These are phyloP conservation scores for Dactylis glomerata DNA, from an alignment of 176 grass and related monocot genomes.

Conservation along the genomic window DNA sequence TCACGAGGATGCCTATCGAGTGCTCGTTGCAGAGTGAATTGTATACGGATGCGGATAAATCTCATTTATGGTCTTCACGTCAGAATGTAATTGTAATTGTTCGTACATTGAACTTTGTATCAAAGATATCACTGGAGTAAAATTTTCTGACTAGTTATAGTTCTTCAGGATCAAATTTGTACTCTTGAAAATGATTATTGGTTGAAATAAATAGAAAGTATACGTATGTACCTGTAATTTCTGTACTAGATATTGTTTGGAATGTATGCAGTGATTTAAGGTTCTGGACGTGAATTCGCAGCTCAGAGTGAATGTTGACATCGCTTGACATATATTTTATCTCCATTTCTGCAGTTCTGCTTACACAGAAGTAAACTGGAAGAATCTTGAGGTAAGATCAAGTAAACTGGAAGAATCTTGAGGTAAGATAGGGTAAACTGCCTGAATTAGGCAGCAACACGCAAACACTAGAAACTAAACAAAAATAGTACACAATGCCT, in stretches of 20 bases:
- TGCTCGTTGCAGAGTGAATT: constrained; percentile 22
- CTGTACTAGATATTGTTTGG: not conserved
- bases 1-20: constrained; percentile 22
- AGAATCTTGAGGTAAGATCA: too few species aligned
- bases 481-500: too few species aligned
- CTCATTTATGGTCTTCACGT: constrained; percentile 7
- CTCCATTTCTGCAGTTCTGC: too few species aligned
- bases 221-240: not conserved
- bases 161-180: not conserved
- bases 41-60: constrained; percentile 37
- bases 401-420: too few species aligned
- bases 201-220: not conserved
- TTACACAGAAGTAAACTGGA: too few species aligned
- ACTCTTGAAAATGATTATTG: not conserved
- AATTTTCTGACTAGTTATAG: not conserved
- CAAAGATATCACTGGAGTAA: not conserved
- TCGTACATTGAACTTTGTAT: not conserved
- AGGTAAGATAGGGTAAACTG: too few species aligned
- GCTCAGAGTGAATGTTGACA: not conserved
- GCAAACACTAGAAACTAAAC: too few species aligned
- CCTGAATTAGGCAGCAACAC: too few species aligned
- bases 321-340: not conserved
- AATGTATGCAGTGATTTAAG: not conserved
- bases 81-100: constrained; percentile 29
- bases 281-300: not conserved